These are phyloP conservation scores for Epichloe sibirici DNA, from an alignment of 2,329 filamentous ascomycete species.

Conservation along the genomic window DNA sequence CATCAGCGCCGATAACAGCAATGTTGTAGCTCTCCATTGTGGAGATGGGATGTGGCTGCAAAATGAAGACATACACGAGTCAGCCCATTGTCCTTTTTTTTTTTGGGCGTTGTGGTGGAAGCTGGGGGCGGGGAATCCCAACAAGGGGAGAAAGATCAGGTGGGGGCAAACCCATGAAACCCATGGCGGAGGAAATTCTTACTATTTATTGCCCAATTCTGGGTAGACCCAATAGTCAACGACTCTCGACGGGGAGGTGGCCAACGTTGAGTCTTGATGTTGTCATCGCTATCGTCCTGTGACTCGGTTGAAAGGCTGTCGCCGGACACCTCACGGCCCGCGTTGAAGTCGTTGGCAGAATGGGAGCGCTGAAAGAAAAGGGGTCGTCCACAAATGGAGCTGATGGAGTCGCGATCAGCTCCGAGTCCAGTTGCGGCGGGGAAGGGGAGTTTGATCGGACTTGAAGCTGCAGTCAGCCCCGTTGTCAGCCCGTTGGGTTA, in stretches of 20 bases:
- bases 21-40: slow-evolving; percentile 51
- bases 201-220: slow-evolving; percentile 18
- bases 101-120: background rate
- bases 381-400: slow-evolving; percentile 43
- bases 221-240: slow-evolving; percentile 27
- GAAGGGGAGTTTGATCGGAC: slow-evolving; percentile 8
- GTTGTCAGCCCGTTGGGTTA: background rate
- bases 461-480: slow-evolving; percentile 5
- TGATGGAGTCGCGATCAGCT: slow-evolving; percentile 33
- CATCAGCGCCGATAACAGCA: slow-evolving; percentile 52
- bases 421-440: slow-evolving; percentile 13
- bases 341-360: slow-evolving; percentile 15
- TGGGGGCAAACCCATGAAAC: slow-evolving; percentile 1
- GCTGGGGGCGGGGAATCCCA: background rate
- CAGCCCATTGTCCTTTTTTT: slow-evolving; percentile 2
- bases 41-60: slow-evolving; percentile 18
- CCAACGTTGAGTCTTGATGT: slow-evolving; percentile 25
- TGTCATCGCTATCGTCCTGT: slow-evolving; percentile 27
- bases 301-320: slow-evolving; percentile 14
- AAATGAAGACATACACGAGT: slow-evolving; percentile 5
- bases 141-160: background rate
- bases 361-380: slow-evolving; percentile 37
- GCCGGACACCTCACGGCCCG: slow-evolving; percentile 13
- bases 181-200: slow-evolving; percentile 12
- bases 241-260: slow-evolving; percentile 37